These are phyloP conservation scores for Aspergillus sp. DNA, from an alignment of 2,329 filamentous ascomycete genomes.

Conservation along the genomic window DNA sequence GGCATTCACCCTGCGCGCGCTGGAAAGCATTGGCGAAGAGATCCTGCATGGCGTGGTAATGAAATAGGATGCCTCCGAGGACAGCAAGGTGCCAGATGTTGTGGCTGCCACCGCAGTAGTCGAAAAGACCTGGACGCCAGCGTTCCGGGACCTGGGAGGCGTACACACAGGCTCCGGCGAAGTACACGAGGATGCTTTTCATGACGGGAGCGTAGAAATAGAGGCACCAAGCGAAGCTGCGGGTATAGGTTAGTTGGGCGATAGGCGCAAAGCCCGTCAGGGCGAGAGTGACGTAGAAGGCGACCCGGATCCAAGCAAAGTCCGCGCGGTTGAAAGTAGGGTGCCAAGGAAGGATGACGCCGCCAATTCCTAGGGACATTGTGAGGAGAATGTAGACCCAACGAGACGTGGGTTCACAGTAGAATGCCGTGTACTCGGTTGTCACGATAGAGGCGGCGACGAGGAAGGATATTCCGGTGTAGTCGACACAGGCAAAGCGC, in stretches of 20 bases:
- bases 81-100: conserved; percentile 98
- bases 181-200: conserved; percentile 84
- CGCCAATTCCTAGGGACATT: conserved; percentile 75
- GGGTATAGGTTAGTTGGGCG: conserved; percentile 75
- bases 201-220: conserved; percentile 86
- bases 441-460: conserved; percentile 96
- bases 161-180: conserved; percentile 81
- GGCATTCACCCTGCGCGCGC: conserved; percentile 57
- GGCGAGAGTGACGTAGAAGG: conserved; percentile 85
- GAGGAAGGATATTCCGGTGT: conserved; percentile 92
- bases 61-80: conserved; percentile 92
- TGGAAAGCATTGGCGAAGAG: conserved; percentile 81
- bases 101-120: conserved; percentile 92
- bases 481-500: conserved; percentile 95
- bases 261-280: conserved; percentile 87
- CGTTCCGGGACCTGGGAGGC: conserved; percentile 90
- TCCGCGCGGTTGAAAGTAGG: conserved; percentile 89
- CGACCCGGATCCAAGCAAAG: conserved; percentile 89
- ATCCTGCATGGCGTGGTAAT: conserved; percentile 93
- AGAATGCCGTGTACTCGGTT: conserved; percentile 97
- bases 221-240: conserved; percentile 76
- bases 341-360: conserved; percentile 93
- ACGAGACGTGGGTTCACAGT: conserved; percentile 87
- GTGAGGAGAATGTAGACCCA: conserved; percentile 85
- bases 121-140: conserved; percentile 89